Evolutionary conservation across 1,284 basidiomycete species (phyloP).

Genomic region (Melampsora larici-populina): DNA sequence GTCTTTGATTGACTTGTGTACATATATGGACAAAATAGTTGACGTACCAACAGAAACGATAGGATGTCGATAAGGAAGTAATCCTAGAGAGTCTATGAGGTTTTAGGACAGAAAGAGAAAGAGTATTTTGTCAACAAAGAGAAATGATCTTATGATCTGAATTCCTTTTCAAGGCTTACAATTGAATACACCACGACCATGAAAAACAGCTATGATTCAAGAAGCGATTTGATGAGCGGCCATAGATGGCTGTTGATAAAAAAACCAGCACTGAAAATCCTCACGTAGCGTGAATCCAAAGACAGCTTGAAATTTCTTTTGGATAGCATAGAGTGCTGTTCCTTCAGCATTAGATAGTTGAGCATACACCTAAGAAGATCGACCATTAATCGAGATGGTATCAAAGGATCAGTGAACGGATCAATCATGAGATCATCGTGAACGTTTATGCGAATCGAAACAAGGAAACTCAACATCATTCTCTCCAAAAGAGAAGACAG

Average conservation of each 20-base stretch:
- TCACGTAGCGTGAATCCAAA: slow-evolving; percentile 97
- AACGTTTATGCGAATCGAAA: not conserved
- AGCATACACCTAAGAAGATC: slow-evolving; percentile 19
- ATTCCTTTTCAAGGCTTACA: slow-evolving; percentile 9
- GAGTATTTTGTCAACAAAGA: too few relatives aligned
- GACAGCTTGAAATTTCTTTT: slow-evolving; percentile 81
- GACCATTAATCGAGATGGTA: not conserved
- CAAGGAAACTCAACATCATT: slow-evolving; percentile 71
- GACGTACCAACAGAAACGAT: slow-evolving; percentile 76
- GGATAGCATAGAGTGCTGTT: slow-evolving; percentile 77
- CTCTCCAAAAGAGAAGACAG: slow-evolving; percentile 95
- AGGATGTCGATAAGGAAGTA: slow-evolving; percentile 88
- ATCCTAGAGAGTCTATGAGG: slow-evolving; percentile 57
- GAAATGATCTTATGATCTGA: too few relatives aligned
- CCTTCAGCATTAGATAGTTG: slow-evolving; percentile 72
- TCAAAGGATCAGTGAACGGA: not conserved
- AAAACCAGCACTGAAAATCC: slow-evolving; percentile 62
- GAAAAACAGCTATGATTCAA: slow-evolving; percentile 30
- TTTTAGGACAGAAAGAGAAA: not conserved
- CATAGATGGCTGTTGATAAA: too few relatives aligned
- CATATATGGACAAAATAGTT: slow-evolving; percentile 40
- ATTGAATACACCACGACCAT: slow-evolving; percentile 43
- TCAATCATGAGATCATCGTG: not conserved
- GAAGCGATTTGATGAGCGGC: not conserved
- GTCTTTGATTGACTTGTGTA: not conserved